Percentiles rank a stretch among this genome's conserved stretches.
Conservation (phyloP, 2,329 filamentous ascomycete genomes). For the Alternaria sp. region DNA sequence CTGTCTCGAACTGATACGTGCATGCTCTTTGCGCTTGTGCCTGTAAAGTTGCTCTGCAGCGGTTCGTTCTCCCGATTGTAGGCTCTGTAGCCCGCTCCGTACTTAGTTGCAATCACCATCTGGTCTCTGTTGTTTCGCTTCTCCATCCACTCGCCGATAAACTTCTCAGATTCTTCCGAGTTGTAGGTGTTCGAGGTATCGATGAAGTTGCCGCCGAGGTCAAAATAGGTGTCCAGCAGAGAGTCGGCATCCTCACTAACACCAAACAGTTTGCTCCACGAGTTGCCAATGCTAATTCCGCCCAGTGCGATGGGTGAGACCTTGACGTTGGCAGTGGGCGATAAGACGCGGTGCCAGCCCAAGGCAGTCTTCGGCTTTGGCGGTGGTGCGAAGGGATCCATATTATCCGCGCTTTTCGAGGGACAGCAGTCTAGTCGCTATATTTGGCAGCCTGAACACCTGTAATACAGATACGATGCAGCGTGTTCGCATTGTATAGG, state of each 20-base stretch:
- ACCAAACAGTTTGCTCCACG: slow-evolving; percentile 65
- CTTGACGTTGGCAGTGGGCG: background rate
- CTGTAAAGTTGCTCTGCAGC: slow-evolving; percentile 20
- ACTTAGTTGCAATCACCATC: background rate
- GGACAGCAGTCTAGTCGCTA: background rate
- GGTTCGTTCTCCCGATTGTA: slow-evolving; percentile 44
- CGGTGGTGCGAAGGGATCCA: background rate
- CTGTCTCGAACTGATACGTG: background rate
- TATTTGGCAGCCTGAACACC: background rate
- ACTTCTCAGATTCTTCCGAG: background rate
- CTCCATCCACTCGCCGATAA: background rate
- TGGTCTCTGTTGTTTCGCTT: background rate
- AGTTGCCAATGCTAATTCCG: slow-evolving; percentile 69
- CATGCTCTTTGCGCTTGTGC: background rate
- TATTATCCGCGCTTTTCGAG: background rate
- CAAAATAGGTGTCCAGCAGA: slow-evolving; percentile 72
- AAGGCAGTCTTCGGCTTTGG: background rate
- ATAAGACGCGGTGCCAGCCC: background rate
- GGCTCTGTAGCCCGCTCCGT: background rate
- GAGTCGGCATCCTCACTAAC: slow-evolving; percentile 68
- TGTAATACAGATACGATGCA: background rate
- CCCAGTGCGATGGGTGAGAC: slow-evolving; percentile 29
- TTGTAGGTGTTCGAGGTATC: background rate
- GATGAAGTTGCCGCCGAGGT: slow-evolving; percentile 74
- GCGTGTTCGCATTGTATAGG: background rate